Evolutionary conservation across 73 alveolate genomes (phyloP), one percentile per base, ranked within the genome.

Genomic region (Stentor roeselii): DNA sequence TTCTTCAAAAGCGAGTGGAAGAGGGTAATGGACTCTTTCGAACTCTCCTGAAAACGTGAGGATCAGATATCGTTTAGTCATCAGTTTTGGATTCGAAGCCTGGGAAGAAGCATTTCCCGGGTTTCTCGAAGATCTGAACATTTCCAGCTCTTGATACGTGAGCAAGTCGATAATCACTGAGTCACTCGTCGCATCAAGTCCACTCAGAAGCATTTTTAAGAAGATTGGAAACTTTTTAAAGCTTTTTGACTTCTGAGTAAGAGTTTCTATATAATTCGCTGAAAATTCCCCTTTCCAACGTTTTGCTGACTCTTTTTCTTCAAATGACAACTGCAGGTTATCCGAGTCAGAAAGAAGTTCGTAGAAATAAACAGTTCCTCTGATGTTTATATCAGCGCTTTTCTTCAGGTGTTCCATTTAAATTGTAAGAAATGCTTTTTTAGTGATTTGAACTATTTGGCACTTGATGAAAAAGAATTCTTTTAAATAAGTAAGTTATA

Each of bases 11-110:
- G 75, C 58, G 2, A 92, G 78, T 6, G 97, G 93, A 6, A 92
- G 78, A 3, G 97, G 97, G 82, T 92, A 92, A 80, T 92, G 97
- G 34, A 92, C 97, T 75, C 87, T 87, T 59, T 92, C 97, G 59
- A 88, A 84, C 39, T 92, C 95, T 3, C 75, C 90, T 3, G 59
- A 36, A 78, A 89, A 87, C 36, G 95, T 92, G 3, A 92, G 82
- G 42, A 92, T 92, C 60, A 92, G 38, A 60, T 90, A 92, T 38
- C 97, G 60, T 86, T 92, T 92, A 14, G 59, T n/a, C 21, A 15
- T n/a, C 6, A 76, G 59, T 34, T 76, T 76, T 67, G 80, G 80
- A 2, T 67, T 50, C 6, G 67, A 21, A 50, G 6, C 21, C 6
- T 6, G 21, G 21, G 30, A 11, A 11, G 67, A 50, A 50, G 6